Evolutionary conservation across 1,284 basidiomycete genomes (phyloP), one percentile per base, ranked within the genome.

Genomic region (Leccinum fallax): DNA sequence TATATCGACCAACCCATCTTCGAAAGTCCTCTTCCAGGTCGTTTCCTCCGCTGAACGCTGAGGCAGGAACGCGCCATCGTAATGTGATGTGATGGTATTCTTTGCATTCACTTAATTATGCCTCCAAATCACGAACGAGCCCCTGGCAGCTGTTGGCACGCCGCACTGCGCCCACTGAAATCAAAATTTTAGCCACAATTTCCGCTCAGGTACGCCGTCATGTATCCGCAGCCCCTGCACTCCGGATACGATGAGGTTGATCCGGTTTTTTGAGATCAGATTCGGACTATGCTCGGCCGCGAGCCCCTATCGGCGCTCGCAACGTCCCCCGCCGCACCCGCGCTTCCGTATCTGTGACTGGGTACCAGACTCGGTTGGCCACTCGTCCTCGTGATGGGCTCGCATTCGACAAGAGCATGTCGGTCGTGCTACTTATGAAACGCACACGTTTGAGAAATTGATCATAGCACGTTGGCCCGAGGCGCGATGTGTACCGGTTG

Each of bases 221-320:
- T 19, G n/a, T 11, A 10, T 28, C 16, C 19, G 15, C 26, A 28
- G 7, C 11, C n/a, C 13, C 43, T 7, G 43, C 28, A 7, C n/a
- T 11, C 7, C 51, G 11, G 28, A 53, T 32, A 21, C 13, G 10
- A 38, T 5, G 4, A 30, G 67, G 74, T 53, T 63, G 78, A 75
- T 81, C 81, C 81, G 83, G 60, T 80, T 81, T 68, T 83, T 84
- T 43, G n/a, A 19, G 43, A 46, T 19, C 9, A 43, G 40, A 43
- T n/a, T 43, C n/a, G 19, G 67, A 62, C 79, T 78, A 59, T 80
- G 70, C 30, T 73, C 61, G 5, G 62, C 72, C 0, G 78, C 59
- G 15, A 73, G 70, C 43, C 2, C 10, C 15, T 3, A 70, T 28
- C 8, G 61, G 79, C 24, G 74, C 77, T 63, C 80, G 76, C 5